Percentiles rank a stretch among this genome's conserved stretches.
Evolutionary conservation across 2,329 filamentous ascomycete species (phyloP).

Genomic region (Arthroderma sp.): DNA sequence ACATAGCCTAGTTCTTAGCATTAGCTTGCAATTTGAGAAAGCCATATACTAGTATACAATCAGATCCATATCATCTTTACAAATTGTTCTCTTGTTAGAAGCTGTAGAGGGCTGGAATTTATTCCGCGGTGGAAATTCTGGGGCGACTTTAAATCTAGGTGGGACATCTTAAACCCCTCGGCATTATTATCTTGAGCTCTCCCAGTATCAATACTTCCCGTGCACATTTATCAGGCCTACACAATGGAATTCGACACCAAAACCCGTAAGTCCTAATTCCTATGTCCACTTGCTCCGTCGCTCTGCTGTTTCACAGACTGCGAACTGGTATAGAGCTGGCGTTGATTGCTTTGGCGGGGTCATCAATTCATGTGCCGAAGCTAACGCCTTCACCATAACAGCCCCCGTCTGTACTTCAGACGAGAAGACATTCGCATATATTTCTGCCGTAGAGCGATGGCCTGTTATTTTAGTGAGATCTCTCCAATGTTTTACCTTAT

Average conservation of each 20-base stretch:
- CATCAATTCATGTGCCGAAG: constrained; percentile 9
- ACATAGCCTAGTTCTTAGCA: not conserved
- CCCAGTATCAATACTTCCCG: not conserved
- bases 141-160: not conserved
- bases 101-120: no score
- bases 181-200: not conserved
- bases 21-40: not conserved
- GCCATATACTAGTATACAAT: no score
- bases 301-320: not conserved
- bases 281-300: no score
- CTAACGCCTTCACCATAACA: constrained; percentile 25
- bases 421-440: constrained; percentile 71
- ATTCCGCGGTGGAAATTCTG: no score
- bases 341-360: not conserved
- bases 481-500: not conserved
- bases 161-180: not conserved
- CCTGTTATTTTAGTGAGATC: constrained; percentile 70
- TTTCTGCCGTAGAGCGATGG: constrained; percentile 79
- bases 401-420: constrained; percentile 70
- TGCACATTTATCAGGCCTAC: not conserved
- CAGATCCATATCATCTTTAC: no score
- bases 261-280: constrained; percentile 47
- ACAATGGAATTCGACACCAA: constrained; percentile 64
- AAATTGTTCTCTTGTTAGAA: no score
- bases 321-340: not conserved